These are phyloP conservation scores for Sclerotinia minor DNA, from an alignment of 2,329 filamentous ascomycete genomes.

Conservation along the genomic window DNA sequence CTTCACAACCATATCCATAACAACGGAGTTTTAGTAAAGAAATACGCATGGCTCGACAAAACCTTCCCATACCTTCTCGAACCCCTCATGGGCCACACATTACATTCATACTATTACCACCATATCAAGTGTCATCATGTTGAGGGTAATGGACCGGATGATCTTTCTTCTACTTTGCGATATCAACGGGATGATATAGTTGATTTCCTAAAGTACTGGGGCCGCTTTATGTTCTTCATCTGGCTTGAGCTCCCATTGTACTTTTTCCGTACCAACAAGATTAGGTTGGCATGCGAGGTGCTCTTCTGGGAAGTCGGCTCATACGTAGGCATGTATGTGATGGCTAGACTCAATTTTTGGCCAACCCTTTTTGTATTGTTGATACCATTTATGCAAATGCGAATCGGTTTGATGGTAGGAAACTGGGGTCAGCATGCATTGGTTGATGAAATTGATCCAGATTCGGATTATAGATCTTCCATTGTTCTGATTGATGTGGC, in stretches of 20 bases:
- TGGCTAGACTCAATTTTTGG: constrained; percentile 51
- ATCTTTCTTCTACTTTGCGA: constrained; percentile 72
- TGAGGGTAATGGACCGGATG: constrained; percentile 75
- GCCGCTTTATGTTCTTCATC: constrained; percentile 70
- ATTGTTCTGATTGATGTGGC: constrained; percentile 78
- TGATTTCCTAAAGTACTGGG: constrained; percentile 71
- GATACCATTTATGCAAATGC: constrained; percentile 64
- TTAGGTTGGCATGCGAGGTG: constrained; percentile 53
- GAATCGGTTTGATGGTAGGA: constrained; percentile 74
- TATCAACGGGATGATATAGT: constrained; percentile 69
- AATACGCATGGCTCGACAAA: constrained; percentile 57
- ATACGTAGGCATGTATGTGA: constrained; percentile 56
- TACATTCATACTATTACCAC: constrained; percentile 84
- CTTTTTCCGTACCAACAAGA: constrained; percentile 65
- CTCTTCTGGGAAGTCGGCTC: constrained; percentile 61
- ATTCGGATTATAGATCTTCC: constrained; percentile 76
- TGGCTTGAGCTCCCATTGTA: constrained; percentile 77
- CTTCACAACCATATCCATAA: constrained; percentile 85
- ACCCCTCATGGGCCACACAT: constrained; percentile 78
- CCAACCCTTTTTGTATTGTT: constrained; percentile 63
- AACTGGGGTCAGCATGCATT: constrained; percentile 86
- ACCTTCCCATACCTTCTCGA: constrained; percentile 73
- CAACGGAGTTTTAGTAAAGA: constrained; percentile 63
- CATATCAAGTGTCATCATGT: constrained; percentile 86
- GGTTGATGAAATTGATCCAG: constrained; percentile 71